Conservation (phyloP, 2,329 filamentous ascomycete genomes). For the Sporothrix schenckii region DNA sequence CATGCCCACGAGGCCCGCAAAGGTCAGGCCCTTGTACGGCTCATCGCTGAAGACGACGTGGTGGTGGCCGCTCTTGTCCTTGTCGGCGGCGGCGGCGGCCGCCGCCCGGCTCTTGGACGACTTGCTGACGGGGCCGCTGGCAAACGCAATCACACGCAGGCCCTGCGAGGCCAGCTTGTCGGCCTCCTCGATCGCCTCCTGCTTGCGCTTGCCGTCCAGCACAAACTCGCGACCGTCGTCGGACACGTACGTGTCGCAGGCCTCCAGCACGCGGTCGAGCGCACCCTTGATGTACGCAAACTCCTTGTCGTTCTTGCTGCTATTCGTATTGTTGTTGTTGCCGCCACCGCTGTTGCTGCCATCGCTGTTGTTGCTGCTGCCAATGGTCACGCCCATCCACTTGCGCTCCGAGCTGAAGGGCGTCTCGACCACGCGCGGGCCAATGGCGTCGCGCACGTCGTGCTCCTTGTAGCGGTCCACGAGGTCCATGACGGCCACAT, state of each 20-base stretch:
- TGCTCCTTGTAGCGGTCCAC: constrained; percentile 89
- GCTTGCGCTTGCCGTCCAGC: constrained; percentile 73
- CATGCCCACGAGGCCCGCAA: constrained; percentile 94
- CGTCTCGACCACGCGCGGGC: constrained; percentile 79
- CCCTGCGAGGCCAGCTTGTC: constrained; percentile 87
- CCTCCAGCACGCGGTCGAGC: constrained; percentile 79
- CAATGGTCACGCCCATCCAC: constrained; percentile 97
- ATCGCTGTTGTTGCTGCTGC: constrained; percentile 50
- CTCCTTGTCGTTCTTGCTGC: constrained; percentile 65
- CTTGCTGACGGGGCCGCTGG: constrained; percentile 65
- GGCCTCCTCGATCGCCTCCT: constrained; percentile 77
- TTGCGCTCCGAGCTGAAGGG: constrained; percentile 97
- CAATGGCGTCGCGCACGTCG: constrained; percentile 83
- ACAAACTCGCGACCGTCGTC: constrained; percentile 84
- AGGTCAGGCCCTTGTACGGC: constrained; percentile 78
- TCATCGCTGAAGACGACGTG: constrained; percentile 63
- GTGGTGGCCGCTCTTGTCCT: constrained; percentile 41
- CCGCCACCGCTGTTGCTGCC: constrained; percentile 52
- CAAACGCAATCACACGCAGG: constrained; percentile 88
- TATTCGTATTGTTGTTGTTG: constrained; percentile 43
- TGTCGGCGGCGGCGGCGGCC: constrained; percentile 40
- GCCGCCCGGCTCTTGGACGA: constrained; percentile 54
- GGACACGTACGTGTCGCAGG: constrained; percentile 89
- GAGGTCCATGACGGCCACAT: constrained; percentile 94
- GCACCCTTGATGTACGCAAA: constrained; percentile 96